Evolutionary conservation across 306 rosid species (phyloP).

Genomic region (Comarum palustre): DNA sequence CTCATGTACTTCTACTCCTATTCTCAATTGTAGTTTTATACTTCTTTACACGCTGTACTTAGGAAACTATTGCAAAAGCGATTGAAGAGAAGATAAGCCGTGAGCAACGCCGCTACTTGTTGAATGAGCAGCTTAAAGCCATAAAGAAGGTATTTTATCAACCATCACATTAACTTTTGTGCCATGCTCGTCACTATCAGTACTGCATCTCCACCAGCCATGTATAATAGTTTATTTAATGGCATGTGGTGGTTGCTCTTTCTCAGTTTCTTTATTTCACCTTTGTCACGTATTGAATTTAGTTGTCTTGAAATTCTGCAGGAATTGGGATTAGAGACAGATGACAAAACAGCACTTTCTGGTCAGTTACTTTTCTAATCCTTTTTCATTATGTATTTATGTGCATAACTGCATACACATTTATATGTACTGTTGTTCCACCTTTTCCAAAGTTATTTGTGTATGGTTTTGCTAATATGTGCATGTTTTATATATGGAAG

Average conservation of each 20-base stretch:
- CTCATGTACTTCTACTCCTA: background rate
- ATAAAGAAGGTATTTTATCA: conserved; percentile 72
- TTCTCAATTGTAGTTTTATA: conserved; percentile 17
- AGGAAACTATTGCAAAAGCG: conserved; percentile 98
- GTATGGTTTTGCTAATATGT: background rate
- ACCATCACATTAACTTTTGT: background rate
- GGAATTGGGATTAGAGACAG: conserved; percentile 98
- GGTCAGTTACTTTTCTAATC: conserved; percentile 45
- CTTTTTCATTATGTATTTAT: background rate
- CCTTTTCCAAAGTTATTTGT: background rate
- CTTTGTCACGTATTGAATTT: conserved; percentile 16
- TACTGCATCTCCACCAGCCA: conserved; percentile 11
- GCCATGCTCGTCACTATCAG: conserved; percentile 9
- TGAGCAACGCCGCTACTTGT: conserved; percentile 93
- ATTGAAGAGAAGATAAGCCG: conserved; percentile 98
- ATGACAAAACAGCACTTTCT: conserved; percentile 97
- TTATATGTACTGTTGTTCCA: background rate
- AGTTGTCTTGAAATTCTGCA: conserved; percentile 31
- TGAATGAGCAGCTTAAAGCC: conserved; percentile 97
- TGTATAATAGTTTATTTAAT: background rate
- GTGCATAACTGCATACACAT: background rate
- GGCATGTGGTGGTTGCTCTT: background rate
- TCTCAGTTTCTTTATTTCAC: conserved; percentile 18
- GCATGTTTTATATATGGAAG: background rate
- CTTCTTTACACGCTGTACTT: conserved; percentile 15